A percentile compares a stretch with the other conserved stretches of the same genome.
These are phyloP conservation scores for Sistotremastrum suecicum DNA, from an alignment of 768 basidiomycete genomes.

Conservation along the genomic window DNA sequence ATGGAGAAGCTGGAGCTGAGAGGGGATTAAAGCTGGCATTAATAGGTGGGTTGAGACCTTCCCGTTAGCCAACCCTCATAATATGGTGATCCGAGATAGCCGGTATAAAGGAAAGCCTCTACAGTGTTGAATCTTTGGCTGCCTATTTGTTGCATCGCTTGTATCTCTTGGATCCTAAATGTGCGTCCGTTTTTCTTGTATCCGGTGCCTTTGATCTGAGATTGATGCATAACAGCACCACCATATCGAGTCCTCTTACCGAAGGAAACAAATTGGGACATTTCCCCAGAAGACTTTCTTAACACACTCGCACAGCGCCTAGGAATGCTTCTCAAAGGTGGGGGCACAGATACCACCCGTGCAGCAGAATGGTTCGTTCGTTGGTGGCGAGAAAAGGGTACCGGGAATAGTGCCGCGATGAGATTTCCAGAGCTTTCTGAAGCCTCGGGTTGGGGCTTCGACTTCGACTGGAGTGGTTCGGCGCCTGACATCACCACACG, in stretches of 20 bases:
- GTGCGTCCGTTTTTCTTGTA: slow-evolving; percentile 27
- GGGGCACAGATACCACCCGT: slow-evolving; percentile 49
- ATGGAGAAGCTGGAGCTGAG: slow-evolving; percentile 75
- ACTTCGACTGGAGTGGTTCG: slow-evolving; percentile 52
- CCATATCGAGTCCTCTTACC: slow-evolving; percentile 55
- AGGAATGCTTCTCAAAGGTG: slow-evolving; percentile 73
- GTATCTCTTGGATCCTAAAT: slow-evolving; percentile 58
- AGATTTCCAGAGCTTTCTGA: slow-evolving; percentile 3
- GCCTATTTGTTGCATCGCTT: slow-evolving; percentile 79
- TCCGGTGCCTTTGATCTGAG: background rate
- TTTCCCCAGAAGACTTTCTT: slow-evolving; percentile 53
- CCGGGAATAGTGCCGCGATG: background rate
- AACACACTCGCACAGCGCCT: slow-evolving; percentile 55
- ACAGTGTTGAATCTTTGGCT: slow-evolving; percentile 72
- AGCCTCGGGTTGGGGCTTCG: slow-evolving; percentile 54
- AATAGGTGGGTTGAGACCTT: slow-evolving; percentile 50
- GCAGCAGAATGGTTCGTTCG: slow-evolving; percentile 73
- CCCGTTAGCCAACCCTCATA: slow-evolving; percentile 7
- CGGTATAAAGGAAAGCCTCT: slow-evolving; percentile 88
- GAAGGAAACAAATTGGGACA: slow-evolving; percentile 37
- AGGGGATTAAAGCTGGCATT: slow-evolving; percentile 85
- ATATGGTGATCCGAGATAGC: slow-evolving; percentile 29
- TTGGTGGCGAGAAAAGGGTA: slow-evolving; percentile 77
- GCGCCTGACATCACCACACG: slow-evolving; percentile 12
- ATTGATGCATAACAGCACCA: slow-evolving; percentile 32